A percentile compares a stretch with the other conserved stretches of the same genome.
Conservation (phyloP, 768 basidiomycete species). For the Daedalea quercina region DNA sequence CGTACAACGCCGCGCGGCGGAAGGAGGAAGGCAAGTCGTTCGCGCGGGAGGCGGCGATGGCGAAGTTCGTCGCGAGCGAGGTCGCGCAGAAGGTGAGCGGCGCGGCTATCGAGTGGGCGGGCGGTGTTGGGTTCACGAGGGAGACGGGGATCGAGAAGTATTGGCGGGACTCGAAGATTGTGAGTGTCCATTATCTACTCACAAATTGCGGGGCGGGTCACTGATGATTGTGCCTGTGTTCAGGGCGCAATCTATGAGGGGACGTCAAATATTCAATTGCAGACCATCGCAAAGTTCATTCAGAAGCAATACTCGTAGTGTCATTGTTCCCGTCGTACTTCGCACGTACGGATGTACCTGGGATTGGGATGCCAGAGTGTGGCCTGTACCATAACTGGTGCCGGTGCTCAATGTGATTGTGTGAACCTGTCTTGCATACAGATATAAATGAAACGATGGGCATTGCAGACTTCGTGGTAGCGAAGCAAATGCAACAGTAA, state of each 20-base stretch:
- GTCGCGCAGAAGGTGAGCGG: conserved; percentile 88
- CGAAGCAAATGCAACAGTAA: too few relatives aligned
- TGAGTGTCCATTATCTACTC: conserved; percentile 31
- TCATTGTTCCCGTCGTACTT: too few relatives aligned
- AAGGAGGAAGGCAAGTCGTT: conserved; percentile 88
- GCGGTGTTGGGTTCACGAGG: conserved; percentile 86
- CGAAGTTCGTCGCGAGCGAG: conserved; percentile 87
- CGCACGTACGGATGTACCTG: too few relatives aligned
- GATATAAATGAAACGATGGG: too few relatives aligned
- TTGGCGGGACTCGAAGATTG: conserved; percentile 96
- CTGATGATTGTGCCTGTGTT: background rate
- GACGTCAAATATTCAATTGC: conserved; percentile 96
- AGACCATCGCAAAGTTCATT: conserved; percentile 91
- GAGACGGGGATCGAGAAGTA: conserved; percentile 96
- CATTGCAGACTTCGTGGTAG: too few relatives aligned
- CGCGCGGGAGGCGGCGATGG: conserved; percentile 95
- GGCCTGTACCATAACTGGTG: too few relatives aligned
- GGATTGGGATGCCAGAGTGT: too few relatives aligned
- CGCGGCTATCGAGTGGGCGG: conserved; percentile 92
- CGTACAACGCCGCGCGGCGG: conserved; percentile 93
- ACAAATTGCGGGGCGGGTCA: background rate
- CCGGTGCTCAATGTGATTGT: too few relatives aligned
- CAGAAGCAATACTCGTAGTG: conserved; percentile 78
- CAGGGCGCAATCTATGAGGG: conserved; percentile 92
- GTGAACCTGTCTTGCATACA: too few relatives aligned